phyloP scores from a whole-genome alignment of 805 yeast species.

The Saccharomycopsis fodiens region DNA sequence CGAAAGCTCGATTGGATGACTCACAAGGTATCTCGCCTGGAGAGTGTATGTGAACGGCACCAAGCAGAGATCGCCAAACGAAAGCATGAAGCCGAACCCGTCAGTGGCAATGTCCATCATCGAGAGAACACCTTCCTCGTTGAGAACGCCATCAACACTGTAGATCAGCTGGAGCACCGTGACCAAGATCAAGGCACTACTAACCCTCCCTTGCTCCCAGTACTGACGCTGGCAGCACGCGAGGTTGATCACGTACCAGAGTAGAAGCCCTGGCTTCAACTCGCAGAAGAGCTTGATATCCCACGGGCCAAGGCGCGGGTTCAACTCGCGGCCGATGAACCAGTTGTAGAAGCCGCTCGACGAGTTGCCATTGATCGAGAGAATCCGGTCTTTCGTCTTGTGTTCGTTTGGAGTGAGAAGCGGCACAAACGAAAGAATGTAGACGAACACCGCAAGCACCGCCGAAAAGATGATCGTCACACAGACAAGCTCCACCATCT shows the following conservation, averaged over 20 bases:
- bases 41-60: conserved; percentile 88
- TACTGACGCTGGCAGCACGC: conserved; percentile 81
- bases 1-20: conserved; percentile 42
- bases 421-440: conserved; percentile 61
- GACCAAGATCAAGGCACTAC: conserved; percentile 68
- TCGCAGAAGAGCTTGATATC: conserved; percentile 92
- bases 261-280: conserved; percentile 85
- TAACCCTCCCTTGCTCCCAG: conserved; percentile 43
- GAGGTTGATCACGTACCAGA: conserved; percentile 75
- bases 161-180: conserved; percentile 69
- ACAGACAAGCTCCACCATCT: conserved; percentile 57
- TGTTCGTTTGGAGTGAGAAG: conserved; percentile 40
- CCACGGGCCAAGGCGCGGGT: conserved; percentile 67
- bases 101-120: conserved; percentile 97
- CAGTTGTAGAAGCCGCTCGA: conserved; percentile 74
- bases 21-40: conserved; percentile 75
- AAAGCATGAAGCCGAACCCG: conserved; percentile 95
- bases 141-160: conserved; percentile 84
- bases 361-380: conserved; percentile 84
- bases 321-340: conserved; percentile 95
- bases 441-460: conserved; percentile 55
- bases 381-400: conserved; percentile 56
- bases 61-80: conserved; percentile 88
- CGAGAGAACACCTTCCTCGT: conserved; percentile 81
- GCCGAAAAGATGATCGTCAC: conserved; percentile 60